These are phyloP conservation scores for Monilinia aucupariae DNA, from an alignment of 2,329 filamentous ascomycete genomes.

Conservation along the genomic window DNA sequence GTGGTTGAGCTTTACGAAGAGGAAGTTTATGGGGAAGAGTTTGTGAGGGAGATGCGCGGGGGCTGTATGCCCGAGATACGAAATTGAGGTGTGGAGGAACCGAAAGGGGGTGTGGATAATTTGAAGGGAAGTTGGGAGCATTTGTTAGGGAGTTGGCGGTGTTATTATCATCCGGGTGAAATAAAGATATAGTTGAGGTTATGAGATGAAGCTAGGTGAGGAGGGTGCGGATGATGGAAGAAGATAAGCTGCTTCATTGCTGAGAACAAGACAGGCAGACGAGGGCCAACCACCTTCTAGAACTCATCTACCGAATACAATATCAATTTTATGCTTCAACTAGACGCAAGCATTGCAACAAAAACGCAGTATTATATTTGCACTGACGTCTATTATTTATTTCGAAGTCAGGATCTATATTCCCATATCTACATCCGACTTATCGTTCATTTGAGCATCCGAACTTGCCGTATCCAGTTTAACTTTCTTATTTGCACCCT, in stretches of 20 bases:
- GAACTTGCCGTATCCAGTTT: slow-evolving; percentile 6
- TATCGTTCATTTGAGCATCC: slow-evolving; percentile 13
- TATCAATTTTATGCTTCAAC: slow-evolving; percentile 1
- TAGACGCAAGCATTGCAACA: neutral
- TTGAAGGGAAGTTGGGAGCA: neutral
- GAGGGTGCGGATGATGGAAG: no score
- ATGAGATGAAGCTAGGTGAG: neutral
- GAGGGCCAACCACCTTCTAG: neutral
- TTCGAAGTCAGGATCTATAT: slow-evolving; percentile 2
- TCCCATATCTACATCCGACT: slow-evolving; percentile 13
- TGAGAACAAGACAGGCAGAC: neutral
- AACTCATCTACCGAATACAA: neutral
- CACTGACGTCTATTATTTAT: neutral
- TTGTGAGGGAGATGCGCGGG: slow-evolving; percentile 44
- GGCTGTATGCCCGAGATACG: slow-evolving; percentile 17
- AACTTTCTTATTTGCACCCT: slow-evolving; percentile 15
- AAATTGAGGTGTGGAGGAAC: neutral
- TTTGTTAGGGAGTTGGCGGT: slow-evolving; percentile 10
- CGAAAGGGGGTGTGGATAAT: neutral
- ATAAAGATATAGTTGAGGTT: neutral
- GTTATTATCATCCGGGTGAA: slow-evolving; percentile 1
- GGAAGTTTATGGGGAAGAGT: slow-evolving; percentile 98
- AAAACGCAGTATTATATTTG: neutral
- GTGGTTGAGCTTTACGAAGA: slow-evolving; percentile 98
- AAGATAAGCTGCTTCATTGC: neutral